Conservation (phyloP, 148 eudicot species). For the Agrostemma githago region DNA sequence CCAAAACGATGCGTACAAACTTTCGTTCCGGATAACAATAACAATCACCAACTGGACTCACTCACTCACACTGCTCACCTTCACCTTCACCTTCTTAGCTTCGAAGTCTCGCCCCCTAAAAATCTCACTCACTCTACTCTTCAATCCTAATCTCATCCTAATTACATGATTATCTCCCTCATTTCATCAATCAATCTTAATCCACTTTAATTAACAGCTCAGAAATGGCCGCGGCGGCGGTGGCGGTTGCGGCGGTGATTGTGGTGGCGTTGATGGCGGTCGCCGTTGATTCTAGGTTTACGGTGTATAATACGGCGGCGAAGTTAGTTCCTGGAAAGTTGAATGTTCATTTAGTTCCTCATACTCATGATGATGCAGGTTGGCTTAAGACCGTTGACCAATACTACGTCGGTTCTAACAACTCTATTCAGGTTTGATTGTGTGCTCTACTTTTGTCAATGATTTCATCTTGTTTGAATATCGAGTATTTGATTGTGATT, state of each 20-base stretch:
- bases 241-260: conserved; percentile 3
- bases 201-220: background rate
- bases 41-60: no score
- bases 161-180: background rate
- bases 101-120: background rate
- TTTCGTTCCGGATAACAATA: background rate
- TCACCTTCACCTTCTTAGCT: background rate
- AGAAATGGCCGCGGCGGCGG: conserved; percentile 10
- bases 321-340: conserved; percentile 55
- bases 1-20: background rate
- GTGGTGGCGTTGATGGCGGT: conserved; percentile 6
- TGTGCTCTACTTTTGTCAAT: background rate
- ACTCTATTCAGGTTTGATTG: conserved; percentile 62
- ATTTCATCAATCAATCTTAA: background rate
- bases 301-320: conserved; percentile 55
- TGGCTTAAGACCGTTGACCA: conserved; percentile 95
- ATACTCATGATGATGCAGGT: conserved; percentile 90
- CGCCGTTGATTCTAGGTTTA: conserved; percentile 48
- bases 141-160: background rate
- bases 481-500: background rate
- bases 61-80: no score
- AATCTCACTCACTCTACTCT: background rate
- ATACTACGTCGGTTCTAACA: conserved; percentile 89
- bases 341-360: conserved; percentile 85
- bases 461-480: background rate